Evolutionary conservation across 768 basidiomycete species (phyloP), one percentile per base, ranked within the genome.

Genomic region (Nevesoporus exiguus): DNA sequence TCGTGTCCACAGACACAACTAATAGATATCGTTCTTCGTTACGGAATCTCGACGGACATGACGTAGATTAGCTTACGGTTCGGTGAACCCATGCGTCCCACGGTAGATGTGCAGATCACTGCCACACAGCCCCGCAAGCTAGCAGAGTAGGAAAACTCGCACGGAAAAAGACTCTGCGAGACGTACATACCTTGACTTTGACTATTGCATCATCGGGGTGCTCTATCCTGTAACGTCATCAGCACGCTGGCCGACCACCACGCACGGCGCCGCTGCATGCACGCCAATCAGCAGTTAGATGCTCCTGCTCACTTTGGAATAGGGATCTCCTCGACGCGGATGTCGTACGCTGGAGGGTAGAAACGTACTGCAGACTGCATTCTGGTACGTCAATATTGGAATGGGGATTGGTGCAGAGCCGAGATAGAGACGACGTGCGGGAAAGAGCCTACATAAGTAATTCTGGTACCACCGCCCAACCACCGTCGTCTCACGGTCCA

Each of bases 121-220:
- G 72, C 83, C 86, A 61, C 86, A 89, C 10, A 88, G 69, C 19
- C 80, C 86, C 21, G 82, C 80, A 27, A 85, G 76, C 87, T 88
- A 58, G 10, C 30, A 40, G 36, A 41, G 17, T 30, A 11, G 0
- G 11, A 43, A 36, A 25, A 52, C 45, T 31, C 44, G 52, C 14
- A 45, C 13, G 30, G 24, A 47, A 51, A 6, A 1, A 29, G 27
- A n/a, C 10, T 40, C 7, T 8, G n/a, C 19, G 15, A 9, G 27
- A 33, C 43, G 19, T 11, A 61, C 76, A 49, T 57, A 83, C 89
- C 69, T 78, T 81, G 49, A 90, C 80, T 74, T 84, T 88, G 50
- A 91, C 78, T 42, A 92, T 87, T 2, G 80, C 89, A 73, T 90
- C 88, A 65, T 91, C 88, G 1, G 85, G 80, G 56, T 89, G 76